Conservation (phyloP, 2,329 filamentous ascomycete genomes). For the Coniochaeta hoffmannii region DNA sequence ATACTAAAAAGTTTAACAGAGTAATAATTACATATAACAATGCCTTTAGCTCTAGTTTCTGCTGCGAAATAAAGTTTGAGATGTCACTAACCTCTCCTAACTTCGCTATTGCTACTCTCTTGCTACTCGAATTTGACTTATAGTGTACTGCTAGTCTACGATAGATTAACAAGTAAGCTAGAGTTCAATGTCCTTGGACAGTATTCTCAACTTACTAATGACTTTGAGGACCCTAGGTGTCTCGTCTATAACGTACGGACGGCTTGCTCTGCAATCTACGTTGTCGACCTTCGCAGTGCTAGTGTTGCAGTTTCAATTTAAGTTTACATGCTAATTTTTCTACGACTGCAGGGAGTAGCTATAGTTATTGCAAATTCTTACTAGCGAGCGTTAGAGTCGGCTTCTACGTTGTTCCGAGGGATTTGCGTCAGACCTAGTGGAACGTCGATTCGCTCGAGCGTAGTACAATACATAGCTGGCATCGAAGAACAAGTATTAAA, state of each 20-base stretch:
- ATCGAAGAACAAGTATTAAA: conserved; percentile 29
- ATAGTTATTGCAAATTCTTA: too few relatives aligned
- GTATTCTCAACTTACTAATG: background rate
- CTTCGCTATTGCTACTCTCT: too few relatives aligned
- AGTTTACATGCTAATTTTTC: too few relatives aligned
- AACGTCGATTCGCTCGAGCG: too few relatives aligned
- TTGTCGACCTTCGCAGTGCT: background rate
- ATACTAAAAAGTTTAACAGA: too few relatives aligned
- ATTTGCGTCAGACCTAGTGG: conserved; percentile 16
- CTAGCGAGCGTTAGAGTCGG: conserved; percentile 24
- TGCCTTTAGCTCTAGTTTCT: too few relatives aligned
- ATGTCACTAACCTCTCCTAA: too few relatives aligned
- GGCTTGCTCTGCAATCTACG: background rate
- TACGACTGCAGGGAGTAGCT: too few relatives aligned
- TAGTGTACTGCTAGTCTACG: too few relatives aligned
- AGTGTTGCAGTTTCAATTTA: conserved; percentile 36
- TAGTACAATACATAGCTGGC: conserved; percentile 20
- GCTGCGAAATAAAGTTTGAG: too few relatives aligned
- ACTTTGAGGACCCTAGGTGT: background rate
- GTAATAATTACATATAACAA: too few relatives aligned
- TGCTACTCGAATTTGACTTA: too few relatives aligned
- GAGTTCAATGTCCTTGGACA: background rate
- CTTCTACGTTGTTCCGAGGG: conserved; percentile 21
- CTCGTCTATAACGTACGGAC: background rate
- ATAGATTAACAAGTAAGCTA: background rate